Evolutionary conservation across 306 rosid species (phyloP).

Genomic region (Erythrophleum fordii): DNA sequence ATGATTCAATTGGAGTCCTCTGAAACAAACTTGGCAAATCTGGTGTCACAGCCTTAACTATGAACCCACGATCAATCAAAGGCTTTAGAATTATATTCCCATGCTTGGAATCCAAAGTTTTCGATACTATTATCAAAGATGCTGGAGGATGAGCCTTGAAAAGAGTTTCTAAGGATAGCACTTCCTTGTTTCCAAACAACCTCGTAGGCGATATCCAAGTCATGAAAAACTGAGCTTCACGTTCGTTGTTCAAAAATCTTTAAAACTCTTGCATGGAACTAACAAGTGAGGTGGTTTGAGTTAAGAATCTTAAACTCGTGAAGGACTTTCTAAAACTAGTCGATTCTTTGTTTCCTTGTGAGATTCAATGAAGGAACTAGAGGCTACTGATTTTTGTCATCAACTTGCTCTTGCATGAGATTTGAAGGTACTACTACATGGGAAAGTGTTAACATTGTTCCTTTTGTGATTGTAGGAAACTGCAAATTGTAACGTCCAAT

Average conservation of each 20-base stretch:
- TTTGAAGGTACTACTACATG: neutral
- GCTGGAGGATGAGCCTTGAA: slow-evolving; percentile 70
- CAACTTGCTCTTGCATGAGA: slow-evolving; percentile 40
- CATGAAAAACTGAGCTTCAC: slow-evolving; percentile 61
- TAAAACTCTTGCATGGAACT: slow-evolving; percentile 51
- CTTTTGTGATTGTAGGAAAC: slow-evolving; percentile 18
- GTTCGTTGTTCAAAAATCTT: slow-evolving; percentile 43
- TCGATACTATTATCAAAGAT: no score
- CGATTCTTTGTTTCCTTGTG: slow-evolving; percentile 49
- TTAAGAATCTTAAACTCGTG: slow-evolving; percentile 52
- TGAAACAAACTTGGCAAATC: slow-evolving; percentile 66
- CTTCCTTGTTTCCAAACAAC: slow-evolving; percentile 53
- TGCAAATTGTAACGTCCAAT: no score
- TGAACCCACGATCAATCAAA: slow-evolving; percentile 60
- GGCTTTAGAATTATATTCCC: slow-evolving; percentile 66
- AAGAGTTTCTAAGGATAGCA: slow-evolving; percentile 56
- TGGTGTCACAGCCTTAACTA: slow-evolving; percentile 62
- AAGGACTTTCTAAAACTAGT: slow-evolving; percentile 50
- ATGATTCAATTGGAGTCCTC: slow-evolving; percentile 58
- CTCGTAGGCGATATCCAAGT: slow-evolving; percentile 59
- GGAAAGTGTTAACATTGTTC: slow-evolving; percentile 28
- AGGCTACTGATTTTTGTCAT: slow-evolving; percentile 26
- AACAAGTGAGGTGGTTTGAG: slow-evolving; percentile 43
- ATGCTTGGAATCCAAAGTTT: no score
- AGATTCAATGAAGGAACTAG: slow-evolving; percentile 48